Base-by-base conservation (phyloP, 2,329 filamentous ascomycete species). In the Fusarium ambrosium region DNA sequence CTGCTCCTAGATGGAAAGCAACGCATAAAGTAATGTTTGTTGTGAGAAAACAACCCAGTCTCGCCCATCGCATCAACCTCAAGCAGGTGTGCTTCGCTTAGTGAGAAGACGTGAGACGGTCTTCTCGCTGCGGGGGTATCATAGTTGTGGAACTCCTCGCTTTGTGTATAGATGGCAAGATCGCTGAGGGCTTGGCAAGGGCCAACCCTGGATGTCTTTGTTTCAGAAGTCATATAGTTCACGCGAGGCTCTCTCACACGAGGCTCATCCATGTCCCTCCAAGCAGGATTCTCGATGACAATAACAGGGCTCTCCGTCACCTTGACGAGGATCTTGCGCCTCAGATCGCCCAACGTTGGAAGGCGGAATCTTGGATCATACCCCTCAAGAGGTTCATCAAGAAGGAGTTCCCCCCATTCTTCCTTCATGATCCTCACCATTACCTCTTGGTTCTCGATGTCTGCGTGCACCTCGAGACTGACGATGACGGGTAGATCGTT, bases 381-480 rank as follows among this genome's bases (percentile, higher is more conserved):
- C 1, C 5, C 55, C 20, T 39, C 55, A 14, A 58, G 20, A 16
- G 20, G 32, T 37, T 58, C n/a, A 8, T 94, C 91, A 7, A 98
- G 86, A 4, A 98, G 87, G 76, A 93, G 84, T 0, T 90, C 91
- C 34, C 88, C 89, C 95, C 95, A 98, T 66, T 94, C 92, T 73
- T 98, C 91, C 72, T 92, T 91, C 93, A 99, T 98, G 70, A 98
- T 97, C 62, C 94, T 89, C 5, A 98, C 95, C 94, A 98, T 98
- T 45, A 93, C 88, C 70, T 94, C 91, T 82, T 99, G 96, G 82
- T 98, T 95, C 60, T 94, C 90, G 1, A 88, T 85, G 68, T 92
- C 90, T 13, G 94, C 92, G 81, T 98, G 96, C 0, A 98, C 94
- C 82, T 98, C 95, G 2, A 98, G 88, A 80, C 95, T 98, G 73